Conservation (phyloP, 176 grass and related monocot species). For the Zea mays region Zm-B73-REFERENCE-NAM-5.0 NC_050099.1:105429001-105429500, state of each 20-base stretch:
- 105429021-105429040: background rate
- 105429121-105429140: slow-evolving; percentile 41
- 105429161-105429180: slow-evolving; percentile 36
- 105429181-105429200: slow-evolving; percentile 25
- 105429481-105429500: background rate
- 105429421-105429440: slow-evolving; percentile 26
- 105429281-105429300: background rate
- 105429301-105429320: slow-evolving; percentile 19
- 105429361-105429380: slow-evolving; percentile 54
- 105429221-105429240: background rate
- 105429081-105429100: slow-evolving; percentile 9
- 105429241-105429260: background rate
- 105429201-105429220: background rate
- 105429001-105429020: background rate
- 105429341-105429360: slow-evolving; percentile 56
- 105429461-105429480: background rate
- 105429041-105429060: background rate
- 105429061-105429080: background rate
- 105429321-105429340: slow-evolving; percentile 65
- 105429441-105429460: slow-evolving; percentile 26
- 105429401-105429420: slow-evolving; percentile 41
- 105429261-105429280: background rate
- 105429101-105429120: slow-evolving; percentile 49
- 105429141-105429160: background rate
- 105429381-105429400: slow-evolving; percentile 42